Conservation (phyloP, 2,329 filamentous ascomycete genomes). For the Talaromyces islandicus region DNA sequence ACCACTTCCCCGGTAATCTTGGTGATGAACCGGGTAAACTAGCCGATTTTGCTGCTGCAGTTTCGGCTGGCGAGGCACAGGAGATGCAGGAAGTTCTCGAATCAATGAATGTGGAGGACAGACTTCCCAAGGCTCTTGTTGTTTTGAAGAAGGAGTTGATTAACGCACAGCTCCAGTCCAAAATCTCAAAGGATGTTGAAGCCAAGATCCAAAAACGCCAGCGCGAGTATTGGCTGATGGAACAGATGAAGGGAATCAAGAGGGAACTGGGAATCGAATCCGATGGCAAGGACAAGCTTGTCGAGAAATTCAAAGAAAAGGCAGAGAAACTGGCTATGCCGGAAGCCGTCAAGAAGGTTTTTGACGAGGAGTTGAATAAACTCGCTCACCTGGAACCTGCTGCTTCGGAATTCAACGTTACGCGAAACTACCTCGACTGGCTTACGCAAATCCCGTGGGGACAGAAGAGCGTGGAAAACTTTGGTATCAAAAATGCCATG, state of each 20-base stretch:
- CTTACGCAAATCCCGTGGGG: slow-evolving; percentile 98
- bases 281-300: slow-evolving; percentile 95
- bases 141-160: slow-evolving; percentile 97
- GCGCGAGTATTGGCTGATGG: slow-evolving; percentile 97
- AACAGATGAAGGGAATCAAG: slow-evolving; percentile 98
- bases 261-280: slow-evolving; percentile 93
- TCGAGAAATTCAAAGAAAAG: slow-evolving; percentile 97
- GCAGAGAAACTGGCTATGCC: slow-evolving; percentile 92
- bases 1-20: slow-evolving; percentile 88
- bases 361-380: slow-evolving; percentile 97
- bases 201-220: slow-evolving; percentile 96
- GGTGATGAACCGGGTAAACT: slow-evolving; percentile 91
- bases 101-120: slow-evolving; percentile 83
- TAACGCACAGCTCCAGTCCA: slow-evolving; percentile 94
- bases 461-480: slow-evolving; percentile 90
- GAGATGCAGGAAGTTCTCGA: slow-evolving; percentile 90
- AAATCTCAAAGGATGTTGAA: slow-evolving; percentile 97
- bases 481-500: slow-evolving; percentile 86
- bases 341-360: slow-evolving; percentile 91
- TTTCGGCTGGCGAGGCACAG: slow-evolving; percentile 85
- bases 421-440: slow-evolving; percentile 97
- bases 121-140: slow-evolving; percentile 83
- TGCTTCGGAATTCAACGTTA: slow-evolving; percentile 97
- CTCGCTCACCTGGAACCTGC: slow-evolving; percentile 90
- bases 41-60: slow-evolving; percentile 93